Evolutionary conservation across 1,284 basidiomycete genomes (phyloP).

Genomic region (Boletus hoseneyae): DNA sequence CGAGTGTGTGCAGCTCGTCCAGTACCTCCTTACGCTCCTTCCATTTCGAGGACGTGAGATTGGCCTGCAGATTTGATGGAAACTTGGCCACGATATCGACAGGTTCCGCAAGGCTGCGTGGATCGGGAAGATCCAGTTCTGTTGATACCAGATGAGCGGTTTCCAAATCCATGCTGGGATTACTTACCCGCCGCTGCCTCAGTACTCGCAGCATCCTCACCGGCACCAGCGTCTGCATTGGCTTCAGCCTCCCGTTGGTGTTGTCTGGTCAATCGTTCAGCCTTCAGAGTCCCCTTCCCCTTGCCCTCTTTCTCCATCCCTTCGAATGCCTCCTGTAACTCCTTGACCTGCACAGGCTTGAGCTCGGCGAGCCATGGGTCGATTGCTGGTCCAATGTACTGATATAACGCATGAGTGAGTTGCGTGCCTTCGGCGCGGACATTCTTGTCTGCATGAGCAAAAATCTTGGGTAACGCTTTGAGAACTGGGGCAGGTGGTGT

Average conservation of each 20-base stretch:
- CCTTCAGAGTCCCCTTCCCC: slow-evolving; percentile 78
- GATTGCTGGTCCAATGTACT: slow-evolving; percentile 86
- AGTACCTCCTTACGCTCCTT: too few species aligned
- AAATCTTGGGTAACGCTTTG: slow-evolving; percentile 89
- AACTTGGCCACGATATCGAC: slow-evolving; percentile 77
- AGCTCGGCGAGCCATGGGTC: slow-evolving; percentile 87
- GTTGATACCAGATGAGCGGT: slow-evolving; percentile 9
- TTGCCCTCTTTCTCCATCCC: slow-evolving; percentile 78
- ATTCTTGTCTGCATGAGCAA: slow-evolving; percentile 93
- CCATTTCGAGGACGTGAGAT: too few species aligned
- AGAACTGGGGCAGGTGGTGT: slow-evolving; percentile 78
- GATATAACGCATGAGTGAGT: slow-evolving; percentile 80
- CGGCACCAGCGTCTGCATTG: slow-evolving; percentile 42
- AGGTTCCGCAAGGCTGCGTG: slow-evolving; percentile 80
- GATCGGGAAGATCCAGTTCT: slow-evolving; percentile 65
- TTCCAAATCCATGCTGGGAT: slow-evolving; percentile 14
- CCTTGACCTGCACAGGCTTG: slow-evolving; percentile 98
- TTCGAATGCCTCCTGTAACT: slow-evolving; percentile 90
- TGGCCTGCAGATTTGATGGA: slow-evolving; percentile 69
- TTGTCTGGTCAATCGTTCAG: slow-evolving; percentile 76
- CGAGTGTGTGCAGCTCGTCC: too few species aligned
- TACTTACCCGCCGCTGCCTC: slow-evolving; percentile 27
- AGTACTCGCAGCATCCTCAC: slow-evolving; percentile 37
- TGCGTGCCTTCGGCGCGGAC: slow-evolving; percentile 90
- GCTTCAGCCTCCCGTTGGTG: slow-evolving; percentile 73